Percentiles rank a stretch among this genome's conserved stretches.
Evolutionary conservation across 2,329 filamentous ascomycete species (phyloP).

Genomic region (Talaromyces verruculosus): DNA sequence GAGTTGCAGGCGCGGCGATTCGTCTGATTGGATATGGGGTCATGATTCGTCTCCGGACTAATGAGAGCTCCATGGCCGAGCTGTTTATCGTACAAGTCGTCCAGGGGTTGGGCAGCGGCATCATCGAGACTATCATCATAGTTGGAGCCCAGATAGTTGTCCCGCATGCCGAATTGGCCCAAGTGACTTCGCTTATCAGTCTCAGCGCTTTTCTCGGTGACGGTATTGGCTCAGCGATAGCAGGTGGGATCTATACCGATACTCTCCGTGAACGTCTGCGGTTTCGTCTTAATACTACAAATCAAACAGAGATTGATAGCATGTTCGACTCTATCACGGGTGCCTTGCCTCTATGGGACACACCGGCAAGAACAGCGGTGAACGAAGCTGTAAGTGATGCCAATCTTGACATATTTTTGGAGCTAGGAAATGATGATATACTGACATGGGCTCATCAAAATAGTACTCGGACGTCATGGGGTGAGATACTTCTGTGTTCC

Average conservation of each 20-base stretch:
- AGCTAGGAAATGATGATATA: not conserved
- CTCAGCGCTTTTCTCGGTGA: conserved; percentile 44
- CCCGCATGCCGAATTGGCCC: conserved; percentile 48
- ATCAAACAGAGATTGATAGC: conserved; percentile 34
- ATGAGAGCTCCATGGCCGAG: conserved; percentile 46
- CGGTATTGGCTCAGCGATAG: conserved; percentile 42
- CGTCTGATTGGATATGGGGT: conserved; percentile 52
- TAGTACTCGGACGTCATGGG: not conserved
- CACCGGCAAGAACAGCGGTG: conserved; percentile 44
- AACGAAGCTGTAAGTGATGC: conserved; percentile 36
- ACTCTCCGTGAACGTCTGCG: conserved; percentile 41
- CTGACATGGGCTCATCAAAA: not conserved
- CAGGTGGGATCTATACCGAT: conserved; percentile 54
- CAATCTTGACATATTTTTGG: not conserved
- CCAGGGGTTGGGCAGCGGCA: conserved; percentile 51
- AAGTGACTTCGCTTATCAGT: conserved; percentile 50
- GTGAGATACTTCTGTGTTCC: not conserved
- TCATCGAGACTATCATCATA: conserved; percentile 43
- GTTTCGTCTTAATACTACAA: conserved; percentile 38
- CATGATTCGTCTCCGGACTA: conserved; percentile 52
- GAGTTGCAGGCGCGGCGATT: conserved; percentile 43
- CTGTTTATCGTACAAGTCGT: conserved; percentile 51
- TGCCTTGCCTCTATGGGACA: conserved; percentile 43
- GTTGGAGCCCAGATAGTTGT: conserved; percentile 51
- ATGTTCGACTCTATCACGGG: conserved; percentile 51